Evolutionary conservation across 768 basidiomycete genomes (phyloP).

Genomic region (Ramaria sp.): DNA sequence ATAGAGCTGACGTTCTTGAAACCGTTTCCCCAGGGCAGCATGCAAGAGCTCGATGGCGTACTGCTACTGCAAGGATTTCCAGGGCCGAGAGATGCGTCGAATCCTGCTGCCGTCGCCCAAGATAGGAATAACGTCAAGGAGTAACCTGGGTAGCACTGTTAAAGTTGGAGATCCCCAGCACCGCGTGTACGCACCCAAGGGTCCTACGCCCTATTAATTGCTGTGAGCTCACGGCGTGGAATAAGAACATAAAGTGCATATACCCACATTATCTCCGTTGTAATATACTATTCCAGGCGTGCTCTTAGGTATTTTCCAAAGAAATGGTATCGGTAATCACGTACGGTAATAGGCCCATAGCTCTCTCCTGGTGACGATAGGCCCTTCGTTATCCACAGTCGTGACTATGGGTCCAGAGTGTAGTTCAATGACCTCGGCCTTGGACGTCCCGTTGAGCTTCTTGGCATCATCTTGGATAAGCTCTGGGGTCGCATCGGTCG

Average conservation of each 20-base stretch:
- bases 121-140: conserved; percentile 68
- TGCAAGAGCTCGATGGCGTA: conserved; percentile 58
- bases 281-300: conserved; percentile 46
- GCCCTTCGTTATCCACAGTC: conserved; percentile 38
- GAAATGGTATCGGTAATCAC: conserved; percentile 16
- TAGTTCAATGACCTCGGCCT: neutral
- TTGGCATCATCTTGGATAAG: neutral
- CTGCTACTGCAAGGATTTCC: conserved; percentile 55
- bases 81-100: conserved; percentile 56
- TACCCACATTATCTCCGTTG: conserved; percentile 67
- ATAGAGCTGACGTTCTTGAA: conserved; percentile 67
- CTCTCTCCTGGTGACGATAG: conserved; percentile 59
- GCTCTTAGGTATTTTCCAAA: neutral
- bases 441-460: neutral
- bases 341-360: conserved; percentile 73
- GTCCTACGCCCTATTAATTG: conserved; percentile 51
- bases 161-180: neutral
- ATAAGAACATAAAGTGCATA: neutral
- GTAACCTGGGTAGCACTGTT: conserved; percentile 25
- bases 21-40: conserved; percentile 65
- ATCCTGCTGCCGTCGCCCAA: conserved; percentile 61
- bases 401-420: neutral
- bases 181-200: conserved; percentile 25
- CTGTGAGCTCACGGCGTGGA: conserved; percentile 2
- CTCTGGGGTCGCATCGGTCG: neutral